Evolutionary conservation across 2,329 filamentous ascomycete species (phyloP), one percentile per base, ranked within the genome.

Genomic region (Hymenoscyphus fraxineus): DNA sequence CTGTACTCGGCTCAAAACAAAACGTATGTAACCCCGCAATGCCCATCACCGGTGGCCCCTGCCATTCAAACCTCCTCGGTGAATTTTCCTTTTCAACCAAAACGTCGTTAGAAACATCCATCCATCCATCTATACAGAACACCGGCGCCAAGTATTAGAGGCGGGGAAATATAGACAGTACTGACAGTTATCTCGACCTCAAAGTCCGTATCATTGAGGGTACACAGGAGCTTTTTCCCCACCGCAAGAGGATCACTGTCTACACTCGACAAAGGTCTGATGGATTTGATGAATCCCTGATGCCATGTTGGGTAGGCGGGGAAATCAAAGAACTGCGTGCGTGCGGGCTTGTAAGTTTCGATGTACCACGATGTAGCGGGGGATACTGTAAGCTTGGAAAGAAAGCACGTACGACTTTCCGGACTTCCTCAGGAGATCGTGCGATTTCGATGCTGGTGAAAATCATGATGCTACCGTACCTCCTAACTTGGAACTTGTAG

Each of bases 321-420:
- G 41, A 60, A 60, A 31, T 60, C 41, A 2, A 60, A 41, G 31
- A 60, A 60, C 59, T 60, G 16, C 6, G 59, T n/a, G 6, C 19
- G 12, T 39, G 39, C 22, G 13, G n/a, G 41, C 19, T n/a, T 6
- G 39, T 51, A 13, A 27, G 22, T 22, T 13, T n/a, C 39, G 31
- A 44, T 38, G 16, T 32, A 1, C 19, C 12, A 51, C n/a, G 27
- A 51, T 5, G 22, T 7, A 16, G 0, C 22, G 7, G 58, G 40
- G 44, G 22, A 22, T 51, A 27, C 27, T 27, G 27, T 27, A 27
- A 54, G 47, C 19, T 27, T 54, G 13, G 12, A 16, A 9, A 19
- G 12, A 16, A 9, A 41, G 10, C 15, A 60, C 59, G 27, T 27
- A 60, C 59, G 19, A 60, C 41, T 54, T 54, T 35, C 19, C 59